Base-by-base conservation (phyloP, 2,329 filamentous ascomycete genomes). In the Pestalotiopsis sp. region DNA sequence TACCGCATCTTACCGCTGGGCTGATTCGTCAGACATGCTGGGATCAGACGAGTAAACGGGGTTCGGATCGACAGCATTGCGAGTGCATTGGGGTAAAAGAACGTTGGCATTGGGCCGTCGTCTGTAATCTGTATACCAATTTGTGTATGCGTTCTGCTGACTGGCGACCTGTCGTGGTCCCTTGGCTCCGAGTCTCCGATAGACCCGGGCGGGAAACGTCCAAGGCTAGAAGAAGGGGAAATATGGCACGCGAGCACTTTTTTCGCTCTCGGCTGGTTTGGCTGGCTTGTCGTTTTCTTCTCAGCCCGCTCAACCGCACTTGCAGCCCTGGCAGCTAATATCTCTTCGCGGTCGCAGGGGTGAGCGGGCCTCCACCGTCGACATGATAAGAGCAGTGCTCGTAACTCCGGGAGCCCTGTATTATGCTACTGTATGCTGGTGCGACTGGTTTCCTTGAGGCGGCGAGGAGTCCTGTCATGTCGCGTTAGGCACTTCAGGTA, bases 181-280 rank as follows among this genome's bases (percentile, higher is more conserved):
- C 57, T 59, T 59, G 23, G 57, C 57, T 59, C 45, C 45, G 45
- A 52, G 45, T 7, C 27, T 59, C 57, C 57, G 27, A 59, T 59
- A 59, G 57, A 12, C 14, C 27, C 23, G 57, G 25, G 14, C 27
- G 20, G 36, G 7, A 36, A 36, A 38, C 9, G 17, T 41, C 25
- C 59, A 62, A 11, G n/a, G 27, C 57, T 36, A 59, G 17, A 52
- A 52, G 45, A 59, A 59, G 59, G 59, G 59, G 59, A 62, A 62
- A 62, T 39, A 62, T 36, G 59, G 59, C 59, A 62, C 59, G 59
- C 59, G 59, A 62, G 59, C 59, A 62, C 31, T 52, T 52, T 41
- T 45, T 45, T 45, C 41, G 12, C 17, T 45, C 41, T 45, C 31
- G 31, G 31, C 31, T 36, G 9, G 31, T 13, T 45, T 45, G 41